Percentiles rank a stretch among this genome's conserved stretches.
Conservation (phyloP, 805 yeast species). For the Maudiozyma pseudohumilis region DNA sequence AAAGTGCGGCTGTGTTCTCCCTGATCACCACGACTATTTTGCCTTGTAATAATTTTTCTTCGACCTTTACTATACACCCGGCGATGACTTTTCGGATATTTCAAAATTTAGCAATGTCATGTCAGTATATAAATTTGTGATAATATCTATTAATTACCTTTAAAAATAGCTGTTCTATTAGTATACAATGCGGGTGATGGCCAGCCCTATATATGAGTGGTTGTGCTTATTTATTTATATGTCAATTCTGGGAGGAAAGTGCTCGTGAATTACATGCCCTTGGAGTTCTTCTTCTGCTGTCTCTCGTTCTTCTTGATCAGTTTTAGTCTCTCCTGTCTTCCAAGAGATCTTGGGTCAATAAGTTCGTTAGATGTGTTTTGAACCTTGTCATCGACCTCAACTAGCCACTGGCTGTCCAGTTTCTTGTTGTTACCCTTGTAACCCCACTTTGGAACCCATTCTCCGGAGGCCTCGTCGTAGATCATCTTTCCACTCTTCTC, state of each 20-base stretch:
- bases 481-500: slow-evolving; percentile 83
- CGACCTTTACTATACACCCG: too few species aligned
- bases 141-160: too few species aligned
- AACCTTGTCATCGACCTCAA: slow-evolving; percentile 76
- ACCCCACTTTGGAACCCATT: slow-evolving; percentile 99
- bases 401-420: slow-evolving; percentile 86
- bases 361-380: slow-evolving; percentile 51
- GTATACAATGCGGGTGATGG: background rate
- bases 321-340: slow-evolving; percentile 73
- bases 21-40: too few species aligned
- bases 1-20: slow-evolving; percentile 1
- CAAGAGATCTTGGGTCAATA: slow-evolving; percentile 77
- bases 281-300: slow-evolving; percentile 80
- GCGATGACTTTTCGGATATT: too few species aligned
- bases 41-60: too few species aligned
- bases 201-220: background rate
- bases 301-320: slow-evolving; percentile 54
- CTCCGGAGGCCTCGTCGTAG: slow-evolving; percentile 78
- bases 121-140: too few species aligned
- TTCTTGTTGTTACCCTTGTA: slow-evolving; percentile 87
- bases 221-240: background rate
- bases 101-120: too few species aligned
- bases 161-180: background rate
- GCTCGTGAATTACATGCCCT: slow-evolving; percentile 14
- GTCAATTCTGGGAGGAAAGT: background rate